These are phyloP conservation scores for Mycena leptocephala DNA, from an alignment of 768 basidiomycete species.

Conservation along the genomic window DNA sequence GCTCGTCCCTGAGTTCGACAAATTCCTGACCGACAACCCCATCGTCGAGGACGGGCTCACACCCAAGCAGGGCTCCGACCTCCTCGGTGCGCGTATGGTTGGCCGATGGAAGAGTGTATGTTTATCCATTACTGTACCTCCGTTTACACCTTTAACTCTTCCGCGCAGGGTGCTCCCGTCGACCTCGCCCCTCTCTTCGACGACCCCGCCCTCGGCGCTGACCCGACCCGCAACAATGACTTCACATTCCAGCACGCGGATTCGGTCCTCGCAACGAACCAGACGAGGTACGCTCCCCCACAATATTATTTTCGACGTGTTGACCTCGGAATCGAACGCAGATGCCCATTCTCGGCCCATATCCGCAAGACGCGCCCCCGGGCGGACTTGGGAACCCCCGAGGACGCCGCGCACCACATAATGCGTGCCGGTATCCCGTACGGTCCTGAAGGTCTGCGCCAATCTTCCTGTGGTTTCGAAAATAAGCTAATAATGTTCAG, in stretches of 20 bases:
- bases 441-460: constrained; percentile 41
- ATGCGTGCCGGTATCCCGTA: constrained; percentile 56
- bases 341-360: constrained; percentile 20
- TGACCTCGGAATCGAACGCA: background rate
- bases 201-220: constrained; percentile 23
- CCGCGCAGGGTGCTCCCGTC: constrained; percentile 23
- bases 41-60: constrained; percentile 54
- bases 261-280: background rate
- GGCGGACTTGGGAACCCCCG: constrained; percentile 35
- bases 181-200: constrained; percentile 20
- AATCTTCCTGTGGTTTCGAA: no score
- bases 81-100: constrained; percentile 68
- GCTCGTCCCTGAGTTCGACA: constrained; percentile 52
- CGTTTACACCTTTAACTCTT: background rate
- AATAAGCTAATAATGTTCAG: background rate
- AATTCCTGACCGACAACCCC: constrained; percentile 61
- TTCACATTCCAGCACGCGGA: constrained; percentile 11
- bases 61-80: constrained; percentile 58
- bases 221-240: constrained; percentile 29
- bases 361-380: constrained; percentile 43
- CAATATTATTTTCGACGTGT: background rate
- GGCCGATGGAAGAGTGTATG: constrained; percentile 72
- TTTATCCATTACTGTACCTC: constrained; percentile 1
- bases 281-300: background rate
- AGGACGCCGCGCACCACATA: constrained; percentile 38